Base-by-base conservation (phyloP, 2,329 filamentous ascomycete species). In the Verticillium isaacii region DNA sequence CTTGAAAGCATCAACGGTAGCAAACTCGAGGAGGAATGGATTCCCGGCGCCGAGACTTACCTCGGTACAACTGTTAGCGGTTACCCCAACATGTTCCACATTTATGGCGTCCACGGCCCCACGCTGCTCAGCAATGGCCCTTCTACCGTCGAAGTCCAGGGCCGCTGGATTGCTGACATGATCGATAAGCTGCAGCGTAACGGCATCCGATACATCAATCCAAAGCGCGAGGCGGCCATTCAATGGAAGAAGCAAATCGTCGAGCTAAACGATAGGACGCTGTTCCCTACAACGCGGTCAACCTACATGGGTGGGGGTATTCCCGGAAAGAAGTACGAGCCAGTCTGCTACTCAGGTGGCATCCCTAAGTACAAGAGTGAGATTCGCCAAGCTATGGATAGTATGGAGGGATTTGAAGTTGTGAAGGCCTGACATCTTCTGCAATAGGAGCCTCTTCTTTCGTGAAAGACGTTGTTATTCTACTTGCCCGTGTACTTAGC, bases 291-390 rank as follows among this genome's bases (percentile, higher is more conserved):
- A 0, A 78, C 78, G 0, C 74, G 71, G 32, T 82, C 77, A 6
- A 86, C 81, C 23, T 86, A 85, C 64, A 83, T 85, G 79, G 85
- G 85, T 2, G 80, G 78, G 0, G 84, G 75, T 50, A 76, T 85
- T 1, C 83, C 84, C 0, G 82, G 79, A 0, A 86, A 86, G 72
- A 29, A 29, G 29, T 29, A 1, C 29, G 84, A 87, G 72, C 79
- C 79, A 1, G 70, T 85, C 9, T 79, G 80, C 59, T 87, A 78
- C 62, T 58, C 76, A 0, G 79, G 74, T 2, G 78, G 78, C 0
- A 70, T 80, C 23, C 71, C 72, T 0, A 37, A 29, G 2, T 80
- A 80, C 58, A 59, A 54, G 11, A n/a, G 8, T 0, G 68, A 75
- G 58, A 73, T 76, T 58, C 67, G 73, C 14, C 58, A 62, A 6